These are phyloP conservation scores for Venturia carpophila DNA, from an alignment of 2,329 filamentous ascomycete genomes.

Conservation along the genomic window DNA sequence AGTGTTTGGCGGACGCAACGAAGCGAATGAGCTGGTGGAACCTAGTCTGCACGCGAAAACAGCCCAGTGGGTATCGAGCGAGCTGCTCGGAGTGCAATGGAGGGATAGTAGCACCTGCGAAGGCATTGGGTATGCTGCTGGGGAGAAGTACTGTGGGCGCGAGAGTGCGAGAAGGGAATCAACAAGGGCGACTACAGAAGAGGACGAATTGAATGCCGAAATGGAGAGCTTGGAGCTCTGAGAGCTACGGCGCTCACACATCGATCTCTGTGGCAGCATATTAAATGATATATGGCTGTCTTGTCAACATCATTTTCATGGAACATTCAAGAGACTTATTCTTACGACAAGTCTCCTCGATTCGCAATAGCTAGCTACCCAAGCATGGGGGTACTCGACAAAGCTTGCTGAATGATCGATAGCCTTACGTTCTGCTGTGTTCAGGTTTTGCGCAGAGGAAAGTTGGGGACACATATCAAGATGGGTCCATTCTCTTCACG, in stretches of 20 bases:
- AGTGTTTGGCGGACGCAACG: constrained; percentile 27
- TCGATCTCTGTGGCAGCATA: background rate
- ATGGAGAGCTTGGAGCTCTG: background rate
- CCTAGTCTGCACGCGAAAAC: constrained; percentile 40
- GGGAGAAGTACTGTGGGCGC: constrained; percentile 16
- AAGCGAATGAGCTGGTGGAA: constrained; percentile 24
- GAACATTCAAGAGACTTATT: no score
- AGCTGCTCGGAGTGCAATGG: constrained; percentile 34
- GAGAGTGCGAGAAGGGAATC: background rate
- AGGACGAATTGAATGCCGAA: background rate
- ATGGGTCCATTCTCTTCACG: background rate
- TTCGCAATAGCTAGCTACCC: no score
- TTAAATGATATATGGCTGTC: background rate
- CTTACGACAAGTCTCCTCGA: no score
- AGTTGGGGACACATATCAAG: no score
- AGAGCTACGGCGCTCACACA: background rate
- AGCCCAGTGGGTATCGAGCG: constrained; percentile 37
- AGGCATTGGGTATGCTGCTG: constrained; percentile 29
- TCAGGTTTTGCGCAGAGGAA: no score
- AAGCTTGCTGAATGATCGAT: no score
- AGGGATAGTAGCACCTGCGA: constrained; percentile 31
- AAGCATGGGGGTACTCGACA: no score
- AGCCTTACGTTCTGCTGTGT: no score
- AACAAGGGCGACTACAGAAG: background rate
- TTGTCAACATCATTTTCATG: background rate